phyloP scores from a whole-genome alignment of 805 yeast species.

The Candida corydali region DNA sequence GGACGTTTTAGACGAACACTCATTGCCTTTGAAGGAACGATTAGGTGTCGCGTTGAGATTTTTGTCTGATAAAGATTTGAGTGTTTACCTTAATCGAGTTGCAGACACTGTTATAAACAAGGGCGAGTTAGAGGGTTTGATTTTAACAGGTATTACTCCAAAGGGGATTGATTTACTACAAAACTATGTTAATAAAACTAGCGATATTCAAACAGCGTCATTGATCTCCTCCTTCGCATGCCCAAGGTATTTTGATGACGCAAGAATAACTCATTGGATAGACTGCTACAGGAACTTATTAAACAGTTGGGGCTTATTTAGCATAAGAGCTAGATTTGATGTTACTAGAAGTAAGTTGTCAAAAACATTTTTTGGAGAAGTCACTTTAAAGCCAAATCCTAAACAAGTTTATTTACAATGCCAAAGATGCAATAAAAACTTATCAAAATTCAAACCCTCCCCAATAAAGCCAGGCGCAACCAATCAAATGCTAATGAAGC shows the following conservation, averaged over 20 bases:
- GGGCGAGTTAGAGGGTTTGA: conserved; percentile 90
- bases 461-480: conserved; percentile 8
- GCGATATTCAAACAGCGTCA: conserved; percentile 91
- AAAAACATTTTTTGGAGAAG: conserved; percentile 43
- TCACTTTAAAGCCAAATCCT: conserved; percentile 50
- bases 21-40: conserved; percentile 83
- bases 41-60: conserved; percentile 88
- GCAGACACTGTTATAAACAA: conserved; percentile 64
- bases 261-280: conserved; percentile 75
- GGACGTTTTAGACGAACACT: conserved; percentile 87
- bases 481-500: conserved; percentile 24
- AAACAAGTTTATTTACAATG: conserved; percentile 82
- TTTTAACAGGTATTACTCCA: conserved; percentile 89
- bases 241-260: conserved; percentile 77
- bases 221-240: conserved; percentile 74
- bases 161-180: conserved; percentile 77
- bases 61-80: conserved; percentile 73
- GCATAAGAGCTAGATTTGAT: conserved; percentile 80
- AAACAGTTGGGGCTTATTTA: conserved; percentile 77
- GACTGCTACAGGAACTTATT: conserved; percentile 61
- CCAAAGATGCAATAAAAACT: conserved; percentile 72
- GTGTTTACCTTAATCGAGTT: conserved; percentile 64
- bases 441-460: conserved; percentile 34
- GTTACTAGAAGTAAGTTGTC: conserved; percentile 69
- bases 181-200: conserved; percentile 80